phyloP scores from a whole-genome alignment of 306 rosid genomes.

The Inga oerstediana region DNA sequence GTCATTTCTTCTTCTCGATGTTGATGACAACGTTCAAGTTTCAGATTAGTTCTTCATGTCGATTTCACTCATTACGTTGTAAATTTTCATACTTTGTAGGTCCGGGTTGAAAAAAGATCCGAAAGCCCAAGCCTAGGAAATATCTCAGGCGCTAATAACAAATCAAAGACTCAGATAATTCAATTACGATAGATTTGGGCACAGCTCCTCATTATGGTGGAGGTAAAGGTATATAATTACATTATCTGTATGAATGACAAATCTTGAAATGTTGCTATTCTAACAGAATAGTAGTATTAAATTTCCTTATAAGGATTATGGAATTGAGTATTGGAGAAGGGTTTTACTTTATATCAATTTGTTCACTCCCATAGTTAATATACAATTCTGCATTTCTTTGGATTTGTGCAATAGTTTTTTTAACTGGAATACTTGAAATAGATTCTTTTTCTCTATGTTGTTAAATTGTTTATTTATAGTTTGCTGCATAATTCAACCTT shows the following conservation, averaged over 20 bases:
- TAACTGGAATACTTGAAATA: not conserved
- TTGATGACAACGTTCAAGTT: slow-evolving; percentile 20
- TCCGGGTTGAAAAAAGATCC: slow-evolving; percentile 81
- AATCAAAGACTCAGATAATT: slow-evolving; percentile 73
- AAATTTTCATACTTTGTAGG: slow-evolving; percentile 29
- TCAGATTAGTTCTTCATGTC: slow-evolving; percentile 12
- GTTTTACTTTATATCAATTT: slow-evolving; percentile 4
- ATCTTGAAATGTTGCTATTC: slow-evolving; percentile 20
- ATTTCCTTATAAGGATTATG: slow-evolving; percentile 11
- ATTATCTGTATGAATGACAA: slow-evolving; percentile 11
- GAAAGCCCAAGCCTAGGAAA: slow-evolving; percentile 98
- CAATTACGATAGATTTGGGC: slow-evolving; percentile 92
- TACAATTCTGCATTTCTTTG: slow-evolving; percentile 18
- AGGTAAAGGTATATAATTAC: slow-evolving; percentile 66
- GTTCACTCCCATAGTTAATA: slow-evolving; percentile 1
- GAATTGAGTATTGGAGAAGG: slow-evolving; percentile 22
- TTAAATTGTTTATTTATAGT: slow-evolving; percentile 1
- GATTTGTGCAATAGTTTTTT: slow-evolving; percentile 1
- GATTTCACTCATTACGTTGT: slow-evolving; percentile 21
- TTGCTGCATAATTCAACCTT: slow-evolving; percentile 11
- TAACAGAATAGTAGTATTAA: not conserved
- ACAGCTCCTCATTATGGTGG: slow-evolving; percentile 99
- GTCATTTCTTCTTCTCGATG: slow-evolving; percentile 9
- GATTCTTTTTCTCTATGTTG: slow-evolving; percentile 11
- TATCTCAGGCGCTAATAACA: slow-evolving; percentile 78